A percentile compares a stretch with the other conserved stretches of the same genome.
phyloP scores from a whole-genome alignment of 129 eudicot species.

The Flaveria linearis region DNA sequence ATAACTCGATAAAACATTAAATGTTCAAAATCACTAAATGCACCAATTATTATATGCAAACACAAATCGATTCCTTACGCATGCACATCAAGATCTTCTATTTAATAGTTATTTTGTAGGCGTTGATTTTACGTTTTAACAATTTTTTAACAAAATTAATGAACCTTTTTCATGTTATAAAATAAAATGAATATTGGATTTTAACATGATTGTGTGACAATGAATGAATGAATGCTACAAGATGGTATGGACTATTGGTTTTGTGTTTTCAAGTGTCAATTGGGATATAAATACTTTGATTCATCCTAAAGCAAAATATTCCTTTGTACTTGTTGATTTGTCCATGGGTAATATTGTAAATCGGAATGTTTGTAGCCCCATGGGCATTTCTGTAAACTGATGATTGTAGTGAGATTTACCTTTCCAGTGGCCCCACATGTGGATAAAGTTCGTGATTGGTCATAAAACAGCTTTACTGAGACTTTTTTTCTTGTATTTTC shows the following conservation, averaged over 20 bases:
- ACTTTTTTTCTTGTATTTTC: not conserved
- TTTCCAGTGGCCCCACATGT: slow-evolving; percentile 19
- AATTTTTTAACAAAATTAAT: too few relatives aligned
- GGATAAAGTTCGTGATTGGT: slow-evolving; percentile 23
- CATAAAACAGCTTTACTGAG: slow-evolving; percentile 7
- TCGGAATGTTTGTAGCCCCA: slow-evolving; percentile 22
- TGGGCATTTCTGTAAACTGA: slow-evolving; percentile 17
- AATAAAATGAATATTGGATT: not conserved
- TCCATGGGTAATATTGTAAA: slow-evolving; percentile 23
- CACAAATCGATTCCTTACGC: too few relatives aligned
- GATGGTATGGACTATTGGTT: slow-evolving; percentile 33
- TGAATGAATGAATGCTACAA: slow-evolving; percentile 61
- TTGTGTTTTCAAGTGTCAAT: slow-evolving; percentile 38
- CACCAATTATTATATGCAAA: too few relatives aligned
- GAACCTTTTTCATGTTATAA: not conserved
- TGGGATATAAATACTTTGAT: slow-evolving; percentile 38
- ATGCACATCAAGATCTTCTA: too few relatives aligned
- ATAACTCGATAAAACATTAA: not conserved
- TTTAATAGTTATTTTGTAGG: too few relatives aligned
- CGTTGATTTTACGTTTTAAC: too few relatives aligned
- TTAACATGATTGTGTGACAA: not conserved
- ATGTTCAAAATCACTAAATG: too few relatives aligned
- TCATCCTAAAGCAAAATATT: slow-evolving; percentile 46
- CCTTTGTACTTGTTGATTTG: slow-evolving; percentile 39
- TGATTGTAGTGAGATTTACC: slow-evolving; percentile 21